Evolutionary conservation across 2,329 filamentous ascomycete genomes (phyloP).

Genomic region (Colletotrichum filicis): DNA sequence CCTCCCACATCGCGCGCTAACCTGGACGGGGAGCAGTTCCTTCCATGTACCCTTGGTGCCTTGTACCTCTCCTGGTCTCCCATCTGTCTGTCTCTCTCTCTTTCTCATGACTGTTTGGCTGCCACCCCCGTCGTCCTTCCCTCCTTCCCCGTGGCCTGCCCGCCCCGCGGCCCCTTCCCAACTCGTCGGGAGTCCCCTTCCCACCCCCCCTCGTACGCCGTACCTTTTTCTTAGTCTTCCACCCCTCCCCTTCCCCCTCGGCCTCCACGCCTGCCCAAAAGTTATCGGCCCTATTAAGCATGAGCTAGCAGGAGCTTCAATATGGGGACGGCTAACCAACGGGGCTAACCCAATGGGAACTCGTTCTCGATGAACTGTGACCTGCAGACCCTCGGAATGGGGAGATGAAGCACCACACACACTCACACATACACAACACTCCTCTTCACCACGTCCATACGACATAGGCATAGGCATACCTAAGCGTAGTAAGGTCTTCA

Average conservation of each 20-base stretch:
- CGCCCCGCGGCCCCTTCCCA: constrained; percentile 34
- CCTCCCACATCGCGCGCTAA: neutral
- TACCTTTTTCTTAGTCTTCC: too few species aligned
- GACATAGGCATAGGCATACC: too few species aligned
- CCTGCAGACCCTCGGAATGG: constrained; percentile 21
- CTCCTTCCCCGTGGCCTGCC: constrained; percentile 24
- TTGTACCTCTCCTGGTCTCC: neutral
- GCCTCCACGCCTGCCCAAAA: constrained; percentile 18
- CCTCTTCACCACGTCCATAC: neutral
- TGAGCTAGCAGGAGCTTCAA: constrained; percentile 30
- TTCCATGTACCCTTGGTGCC: neutral
- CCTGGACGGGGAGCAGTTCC: neutral
- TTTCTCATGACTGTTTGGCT: neutral
- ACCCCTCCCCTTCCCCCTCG: neutral
- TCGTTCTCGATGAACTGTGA: constrained; percentile 16
- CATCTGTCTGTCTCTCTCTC: neutral
- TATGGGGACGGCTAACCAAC: constrained; percentile 34
- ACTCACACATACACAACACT: neutral
- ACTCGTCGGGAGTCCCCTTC: constrained; percentile 29
- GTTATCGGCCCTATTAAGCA: constrained; percentile 35
- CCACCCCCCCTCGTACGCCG: neutral
- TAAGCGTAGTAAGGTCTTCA: neutral
- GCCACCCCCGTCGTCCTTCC: neutral
- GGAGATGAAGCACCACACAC: constrained; percentile 33
- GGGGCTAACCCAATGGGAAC: constrained; percentile 28